Evolutionary conservation across 2,329 filamentous ascomycete species (phyloP), one percentile per base, ranked within the genome.

Genomic region (Capronia americana): DNA sequence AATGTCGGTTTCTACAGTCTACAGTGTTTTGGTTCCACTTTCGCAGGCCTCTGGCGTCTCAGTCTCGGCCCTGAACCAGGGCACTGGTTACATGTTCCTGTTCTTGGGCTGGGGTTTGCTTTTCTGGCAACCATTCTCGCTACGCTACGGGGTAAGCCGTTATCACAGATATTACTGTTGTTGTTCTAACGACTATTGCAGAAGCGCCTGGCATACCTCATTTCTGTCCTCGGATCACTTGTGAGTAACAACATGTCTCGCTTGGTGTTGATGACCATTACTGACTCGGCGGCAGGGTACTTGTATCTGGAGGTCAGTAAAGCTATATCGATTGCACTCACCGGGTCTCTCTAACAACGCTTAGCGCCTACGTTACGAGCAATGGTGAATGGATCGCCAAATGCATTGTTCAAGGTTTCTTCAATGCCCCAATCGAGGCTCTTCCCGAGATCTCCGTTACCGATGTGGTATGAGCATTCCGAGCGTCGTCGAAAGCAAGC

Each of bases 371-470:
- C 63, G 78, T 79, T 4, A 80, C 77, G 38, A 79, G 76, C n/a
- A 78, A 80, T 32, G 80, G 81, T 6, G 78, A 83, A 68, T 85
- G 82, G 82, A 80, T 81, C 26, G 81, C 80, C 4, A 79, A 79
- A 67, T 80, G 80, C 55, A 77, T 84, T 28, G 69, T 85, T 0
- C 78, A 80, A 60, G 83, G 83, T 1, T 81, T 84, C 67, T 79
- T 82, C 32, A 77, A 75, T 20, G 79, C 82, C 1, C 82, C 83
- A 0, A 79, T 84, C 23, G 83, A 85, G 69, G 80, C 79, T 11
- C 71, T 85, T 14, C 79, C 78, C 14, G 83, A 83, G 68, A 79
- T 83, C 20, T 80, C 78, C 3, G 77, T 83, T 5, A 78, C 80
- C 0, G 81, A 83, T 63, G 73, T 82, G 69, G 78, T 80, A 69